Evolutionary conservation across 2,329 filamentous ascomycete species (phyloP), one percentile per base, ranked within the genome.

Genomic region (Colletotrichum tropicicola): DNA sequence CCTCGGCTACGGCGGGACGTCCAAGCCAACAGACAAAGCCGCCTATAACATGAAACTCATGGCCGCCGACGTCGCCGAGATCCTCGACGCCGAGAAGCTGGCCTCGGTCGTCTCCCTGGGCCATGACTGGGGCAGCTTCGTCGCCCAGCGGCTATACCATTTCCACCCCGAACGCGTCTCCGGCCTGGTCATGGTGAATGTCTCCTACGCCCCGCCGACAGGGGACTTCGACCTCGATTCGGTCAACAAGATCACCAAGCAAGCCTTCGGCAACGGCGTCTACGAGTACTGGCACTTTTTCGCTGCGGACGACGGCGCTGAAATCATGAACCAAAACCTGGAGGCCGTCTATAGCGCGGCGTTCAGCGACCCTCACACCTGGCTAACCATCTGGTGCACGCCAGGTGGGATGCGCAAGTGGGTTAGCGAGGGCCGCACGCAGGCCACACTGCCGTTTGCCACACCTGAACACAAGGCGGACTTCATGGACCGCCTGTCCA

Each of bases 241-340:
- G 4, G 59, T 71, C 1, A 80, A 80, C 60, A 68, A 68, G 6
- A 8, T 69, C 9, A 75, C 74, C 1, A 68, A 75, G 39, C 63
- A 77, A 58, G 37, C 51, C 0, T 74, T 79, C 23, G 83, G 83
- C 10, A 74, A 76, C 45, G 72, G 76, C 3, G 28, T 72, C 2
- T 77, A 74, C 43, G 72, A 74, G 28, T 86, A 85, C 73, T 85
- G 82, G 81, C 69, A 81, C 53, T 75, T 85, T 28, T 80, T 84
- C 68, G 74, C 73, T 1, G 72, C 77, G 1, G 70, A 75, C 0
- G 80, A 83, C 37, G 79, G 76, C 2, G 68, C 75, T 2, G 68
- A 69, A 1, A 43, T 84, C n/a, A 70, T 85, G 28, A 71, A 74
- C 6, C 61, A 68, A 27, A 75, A 82, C 57, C 63, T 79, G 0